Conservation (phyloP, 208 protist species). For the Leptomonas pyrrhocoris region DNA sequence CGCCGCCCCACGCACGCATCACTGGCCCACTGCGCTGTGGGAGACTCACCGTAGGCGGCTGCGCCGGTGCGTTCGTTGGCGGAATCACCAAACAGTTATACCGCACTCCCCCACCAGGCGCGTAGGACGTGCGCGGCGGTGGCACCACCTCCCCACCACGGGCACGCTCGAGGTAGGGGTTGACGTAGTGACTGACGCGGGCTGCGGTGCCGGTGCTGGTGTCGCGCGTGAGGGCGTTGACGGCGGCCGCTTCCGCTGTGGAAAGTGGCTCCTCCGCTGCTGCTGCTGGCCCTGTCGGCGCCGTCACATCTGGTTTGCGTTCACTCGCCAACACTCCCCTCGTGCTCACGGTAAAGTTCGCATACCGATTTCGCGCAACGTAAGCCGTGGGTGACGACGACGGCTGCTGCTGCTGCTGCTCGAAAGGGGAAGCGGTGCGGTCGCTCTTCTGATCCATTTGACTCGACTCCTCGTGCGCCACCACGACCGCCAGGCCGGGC, state of each 20-base stretch:
- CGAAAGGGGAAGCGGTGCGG: background rate
- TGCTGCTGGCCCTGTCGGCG: background rate
- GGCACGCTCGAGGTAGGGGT: constrained; percentile 18
- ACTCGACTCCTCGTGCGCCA: background rate
- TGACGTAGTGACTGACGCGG: constrained; percentile 1
- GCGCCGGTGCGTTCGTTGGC: background rate
- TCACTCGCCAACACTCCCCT: background rate
- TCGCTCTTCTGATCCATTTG: background rate
- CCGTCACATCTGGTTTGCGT: background rate
- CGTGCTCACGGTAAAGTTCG: background rate
- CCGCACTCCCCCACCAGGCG: constrained; percentile 26
- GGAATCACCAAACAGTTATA: constrained; percentile 17
- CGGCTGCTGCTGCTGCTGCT: background rate
- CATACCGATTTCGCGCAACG: constrained; percentile 7
- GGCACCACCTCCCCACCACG: constrained; percentile 11
- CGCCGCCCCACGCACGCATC: constrained; percentile 11
- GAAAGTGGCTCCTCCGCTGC: too few relatives aligned
- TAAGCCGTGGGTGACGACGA: constrained; percentile 6
- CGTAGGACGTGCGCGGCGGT: constrained; percentile 31
- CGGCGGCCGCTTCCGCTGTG: background rate
- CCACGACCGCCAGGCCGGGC: background rate
- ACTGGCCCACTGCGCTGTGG: background rate
- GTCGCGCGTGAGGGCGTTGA: too few relatives aligned
- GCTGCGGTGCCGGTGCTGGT: background rate
- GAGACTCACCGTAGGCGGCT: background rate